Base-by-base conservation (phyloP, 2,329 filamentous ascomycete genomes). In the Whalleya microplaca region DNA sequence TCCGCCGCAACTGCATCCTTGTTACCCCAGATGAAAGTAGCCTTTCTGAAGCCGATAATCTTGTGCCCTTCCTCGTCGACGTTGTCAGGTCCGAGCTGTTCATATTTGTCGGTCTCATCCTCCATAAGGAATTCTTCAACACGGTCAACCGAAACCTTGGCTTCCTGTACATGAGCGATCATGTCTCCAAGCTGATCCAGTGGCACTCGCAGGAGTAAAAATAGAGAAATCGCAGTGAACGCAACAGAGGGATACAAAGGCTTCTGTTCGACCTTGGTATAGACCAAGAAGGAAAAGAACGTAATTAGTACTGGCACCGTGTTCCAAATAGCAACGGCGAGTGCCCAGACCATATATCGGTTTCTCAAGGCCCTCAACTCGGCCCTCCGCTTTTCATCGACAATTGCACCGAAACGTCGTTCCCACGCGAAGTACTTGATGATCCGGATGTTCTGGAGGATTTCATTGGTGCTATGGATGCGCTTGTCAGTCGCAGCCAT, bases 351-450 rank as follows among this genome's bases (percentile, higher is more conserved):
- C 62, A 96, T 86, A 75, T 96, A 99, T 58, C 94, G 86, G 41
- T 84, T 84, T 55, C 92, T 88, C 52, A 99, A 75, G 29, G 91
- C 86, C 66, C 84, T 86, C 49, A 99, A 81, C 73, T 99, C 95
- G 2, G 80, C 80, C 43, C 81, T 80, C 60, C 95, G 87, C 77
- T 96, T 97, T 72, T 97, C 94, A 58, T 96, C 90, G 32, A 99
- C 92, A 52, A 91, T 86, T 20, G 85, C 84, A 55, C 90, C 85
- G 71, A 97, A 99, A 2, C 94, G 89, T 66, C 92, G 87, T 73
- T 99, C 95, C 95, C 95, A 99, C 0, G 95, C 94, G 72, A 99
- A 99, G 74, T 95, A 99, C 72, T 99, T 99, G 84, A 99, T 98
- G 72, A 99, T 97, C 49, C 95, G 87, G 64, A 99, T 98, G 68